These are phyloP conservation scores for Isatis lusitanica DNA, from an alignment of 441 rosid species.

Conservation along the genomic window DNA sequence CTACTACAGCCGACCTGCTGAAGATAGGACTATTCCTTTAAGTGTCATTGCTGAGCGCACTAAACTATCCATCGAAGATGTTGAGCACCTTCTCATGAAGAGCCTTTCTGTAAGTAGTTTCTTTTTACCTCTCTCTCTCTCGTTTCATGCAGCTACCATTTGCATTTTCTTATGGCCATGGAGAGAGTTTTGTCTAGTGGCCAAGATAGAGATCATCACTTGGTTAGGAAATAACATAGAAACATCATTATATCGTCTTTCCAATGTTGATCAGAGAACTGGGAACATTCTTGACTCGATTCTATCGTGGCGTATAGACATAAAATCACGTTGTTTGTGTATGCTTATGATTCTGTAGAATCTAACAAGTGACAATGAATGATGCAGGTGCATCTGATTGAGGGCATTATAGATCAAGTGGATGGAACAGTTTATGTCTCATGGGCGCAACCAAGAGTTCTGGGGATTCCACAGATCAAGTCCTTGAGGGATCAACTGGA, in stretches of 20 bases:
- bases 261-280: neutral
- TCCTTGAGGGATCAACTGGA: constrained; percentile 78
- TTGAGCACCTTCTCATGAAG: constrained; percentile 96
- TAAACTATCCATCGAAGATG: constrained; percentile 75
- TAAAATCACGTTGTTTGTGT: neutral
- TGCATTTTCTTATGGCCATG: neutral
- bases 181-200: neutral
- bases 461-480: constrained; percentile 82
- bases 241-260: neutral
- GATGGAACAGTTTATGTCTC: constrained; percentile 82
- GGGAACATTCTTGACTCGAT: neutral
- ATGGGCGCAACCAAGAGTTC: constrained; percentile 96
- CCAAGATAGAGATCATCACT: neutral
- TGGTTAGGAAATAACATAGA: neutral
- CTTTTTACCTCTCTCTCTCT: neutral
- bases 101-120: constrained; percentile 75
- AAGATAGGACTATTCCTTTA: constrained; percentile 84
- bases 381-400: constrained; percentile 85
- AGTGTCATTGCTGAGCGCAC: constrained; percentile 77
- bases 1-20: constrained; percentile 78
- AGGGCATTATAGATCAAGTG: constrained; percentile 87
- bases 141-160: constrained; percentile 1
- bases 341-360: constrained; percentile 2
- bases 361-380: constrained; percentile 1
- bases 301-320: neutral